phyloP scores from a whole-genome alignment of 257 asterid species.

The Solanum chilense region DNA sequence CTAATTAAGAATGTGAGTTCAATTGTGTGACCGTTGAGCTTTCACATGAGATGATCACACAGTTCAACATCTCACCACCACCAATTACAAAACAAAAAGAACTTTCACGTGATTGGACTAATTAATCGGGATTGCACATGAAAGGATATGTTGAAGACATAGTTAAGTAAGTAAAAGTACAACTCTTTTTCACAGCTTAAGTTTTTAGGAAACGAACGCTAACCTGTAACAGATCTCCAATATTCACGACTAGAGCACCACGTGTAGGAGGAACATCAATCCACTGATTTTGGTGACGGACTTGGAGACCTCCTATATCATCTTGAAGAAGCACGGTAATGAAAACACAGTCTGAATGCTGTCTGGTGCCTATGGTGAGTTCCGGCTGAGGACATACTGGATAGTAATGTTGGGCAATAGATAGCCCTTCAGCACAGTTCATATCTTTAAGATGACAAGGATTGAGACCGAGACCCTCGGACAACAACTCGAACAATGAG shows the following conservation, averaged over 20 bases:
- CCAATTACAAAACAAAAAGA: background rate
- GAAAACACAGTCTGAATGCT: background rate
- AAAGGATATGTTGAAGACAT: background rate
- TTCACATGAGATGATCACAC: background rate
- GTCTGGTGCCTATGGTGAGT: background rate
- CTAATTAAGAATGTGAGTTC: background rate
- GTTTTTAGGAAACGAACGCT: background rate
- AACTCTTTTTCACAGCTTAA: background rate
- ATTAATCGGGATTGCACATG: background rate
- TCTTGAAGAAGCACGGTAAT: background rate
- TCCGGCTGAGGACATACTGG: slow-evolving; percentile 4
- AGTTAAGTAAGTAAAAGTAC: background rate
- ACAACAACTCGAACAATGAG: background rate
- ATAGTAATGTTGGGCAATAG: background rate
- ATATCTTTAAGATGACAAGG: background rate
- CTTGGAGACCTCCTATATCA: slow-evolving; percentile 1
- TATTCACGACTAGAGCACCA: background rate
- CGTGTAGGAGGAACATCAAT: background rate
- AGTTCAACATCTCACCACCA: background rate
- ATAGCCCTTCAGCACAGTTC: background rate
- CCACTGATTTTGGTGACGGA: background rate
- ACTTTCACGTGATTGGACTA: background rate
- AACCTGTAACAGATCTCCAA: background rate
- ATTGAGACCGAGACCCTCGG: background rate
- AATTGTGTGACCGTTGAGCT: background rate